Conservation (phyloP, 2,329 filamentous ascomycete species). For the Penicillium nordicum region DNA sequence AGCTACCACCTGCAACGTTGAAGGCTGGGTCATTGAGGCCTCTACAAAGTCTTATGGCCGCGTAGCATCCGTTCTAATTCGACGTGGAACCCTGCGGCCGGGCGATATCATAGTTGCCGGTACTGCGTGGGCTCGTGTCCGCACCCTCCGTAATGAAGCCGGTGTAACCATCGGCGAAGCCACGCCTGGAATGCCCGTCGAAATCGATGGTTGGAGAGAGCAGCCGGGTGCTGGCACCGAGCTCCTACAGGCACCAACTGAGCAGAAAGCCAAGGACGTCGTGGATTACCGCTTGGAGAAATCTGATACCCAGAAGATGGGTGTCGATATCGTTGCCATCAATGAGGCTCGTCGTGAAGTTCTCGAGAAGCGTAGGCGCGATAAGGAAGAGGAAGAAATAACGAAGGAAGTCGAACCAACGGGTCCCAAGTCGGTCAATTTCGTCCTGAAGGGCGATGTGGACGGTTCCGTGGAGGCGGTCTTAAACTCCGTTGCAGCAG, state of each 20-base stretch:
- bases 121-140: constrained; percentile 81
- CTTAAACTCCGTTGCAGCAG: constrained; percentile 67
- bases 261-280: constrained; percentile 74
- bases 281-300: constrained; percentile 72
- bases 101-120: constrained; percentile 87
- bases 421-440: constrained; percentile 62
- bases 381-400: constrained; percentile 34
- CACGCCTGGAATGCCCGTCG: constrained; percentile 81
- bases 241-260: constrained; percentile 76
- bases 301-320: constrained; percentile 62
- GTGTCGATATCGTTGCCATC: constrained; percentile 70
- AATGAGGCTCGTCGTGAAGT: constrained; percentile 64
- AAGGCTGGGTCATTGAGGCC: constrained; percentile 93
- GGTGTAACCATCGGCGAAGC: constrained; percentile 69
- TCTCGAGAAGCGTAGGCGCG: constrained; percentile 48
- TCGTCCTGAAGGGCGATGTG: constrained; percentile 90
- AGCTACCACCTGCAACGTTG: constrained; percentile 69
- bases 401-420: constrained; percentile 36
- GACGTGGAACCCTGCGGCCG: constrained; percentile 74
- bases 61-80: constrained; percentile 83
- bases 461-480: constrained; percentile 92
- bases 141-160: constrained; percentile 78
- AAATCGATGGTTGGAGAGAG: constrained; percentile 92
- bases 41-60: constrained; percentile 81
- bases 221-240: constrained; percentile 82